Evolutionary conservation across 768 basidiomycete species (phyloP).

Genomic region (Holtermanniella nyarrowii): DNA sequence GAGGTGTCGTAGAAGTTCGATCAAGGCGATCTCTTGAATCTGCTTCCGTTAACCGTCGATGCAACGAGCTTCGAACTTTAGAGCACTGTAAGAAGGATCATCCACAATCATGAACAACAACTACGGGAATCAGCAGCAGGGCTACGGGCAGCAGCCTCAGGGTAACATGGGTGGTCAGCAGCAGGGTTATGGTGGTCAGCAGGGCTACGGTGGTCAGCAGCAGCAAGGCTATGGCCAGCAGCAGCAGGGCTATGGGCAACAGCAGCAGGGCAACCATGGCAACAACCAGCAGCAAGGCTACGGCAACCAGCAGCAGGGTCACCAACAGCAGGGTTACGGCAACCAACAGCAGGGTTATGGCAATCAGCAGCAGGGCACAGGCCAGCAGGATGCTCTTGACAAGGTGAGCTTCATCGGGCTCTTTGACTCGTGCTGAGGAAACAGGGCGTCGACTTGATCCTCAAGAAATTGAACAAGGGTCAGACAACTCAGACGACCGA

Average conservation of each 20-base stretch:
- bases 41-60: not conserved
- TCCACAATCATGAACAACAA: not conserved
- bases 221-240: slow-evolving; percentile 1
- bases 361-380: not conserved
- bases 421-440: too few relatives aligned
- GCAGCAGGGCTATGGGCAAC: not conserved
- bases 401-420: not conserved
- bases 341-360: not conserved
- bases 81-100: too few relatives aligned
- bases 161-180: too few relatives aligned
- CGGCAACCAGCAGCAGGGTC: not conserved
- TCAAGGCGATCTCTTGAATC: not conserved
- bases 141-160: too few relatives aligned
- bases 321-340: not conserved
- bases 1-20: not conserved
- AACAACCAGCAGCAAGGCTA: not conserved
- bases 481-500: slow-evolving; percentile 22
- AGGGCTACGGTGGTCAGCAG: slow-evolving; percentile 7
- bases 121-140: not conserved
- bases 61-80: not conserved
- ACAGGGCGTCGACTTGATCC: slow-evolving; percentile 12
- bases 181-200: not conserved
- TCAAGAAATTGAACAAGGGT: slow-evolving; percentile 13
- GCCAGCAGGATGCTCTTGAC: not conserved
- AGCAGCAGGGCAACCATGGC: too few relatives aligned